Evolutionary conservation across 306 rosid genomes (phyloP).

Genomic region (Coriaria nepalensis): DNA sequence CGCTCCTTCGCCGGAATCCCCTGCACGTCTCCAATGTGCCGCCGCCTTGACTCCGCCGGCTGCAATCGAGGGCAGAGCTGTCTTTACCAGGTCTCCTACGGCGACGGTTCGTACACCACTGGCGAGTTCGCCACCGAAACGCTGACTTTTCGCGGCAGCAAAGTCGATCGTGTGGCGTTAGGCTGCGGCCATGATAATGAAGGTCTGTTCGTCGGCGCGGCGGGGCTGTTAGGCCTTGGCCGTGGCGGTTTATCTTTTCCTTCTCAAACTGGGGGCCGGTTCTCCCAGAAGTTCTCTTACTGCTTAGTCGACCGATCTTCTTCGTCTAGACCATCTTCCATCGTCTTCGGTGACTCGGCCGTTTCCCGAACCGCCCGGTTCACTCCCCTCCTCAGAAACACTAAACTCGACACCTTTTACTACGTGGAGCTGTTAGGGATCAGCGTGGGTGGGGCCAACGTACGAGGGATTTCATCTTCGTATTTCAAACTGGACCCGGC

Average conservation of each 20-base stretch:
- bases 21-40: conserved; percentile 61
- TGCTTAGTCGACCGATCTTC: conserved; percentile 90
- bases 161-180: conserved; percentile 53
- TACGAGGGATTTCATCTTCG: conserved; percentile 45
- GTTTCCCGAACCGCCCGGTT: conserved; percentile 69
- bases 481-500: conserved; percentile 47
- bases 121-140: conserved; percentile 88
- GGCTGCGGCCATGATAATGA: conserved; percentile 89
- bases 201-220: conserved; percentile 85
- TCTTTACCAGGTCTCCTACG: conserved; percentile 79
- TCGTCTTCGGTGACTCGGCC: conserved; percentile 67
- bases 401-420: conserved; percentile 72
- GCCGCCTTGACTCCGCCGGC: conserved; percentile 43
- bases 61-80: conserved; percentile 42
- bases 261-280: conserved; percentile 46
- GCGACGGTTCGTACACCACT: conserved; percentile 72
- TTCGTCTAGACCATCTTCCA: conserved; percentile 50
- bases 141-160: conserved; percentile 53
- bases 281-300: conserved; percentile 74
- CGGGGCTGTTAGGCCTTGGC: conserved; percentile 77
- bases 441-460: conserved; percentile 68
- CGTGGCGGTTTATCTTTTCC: conserved; percentile 75
- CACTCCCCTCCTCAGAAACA: conserved; percentile 62
- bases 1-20: conserved; percentile 34
- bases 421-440: conserved; percentile 60